A percentile compares a stretch with the other conserved stretches of the same genome.
Conservation (phyloP, 2,329 filamentous ascomycete genomes). For the Byssoonygena ceratinophila region DNA sequence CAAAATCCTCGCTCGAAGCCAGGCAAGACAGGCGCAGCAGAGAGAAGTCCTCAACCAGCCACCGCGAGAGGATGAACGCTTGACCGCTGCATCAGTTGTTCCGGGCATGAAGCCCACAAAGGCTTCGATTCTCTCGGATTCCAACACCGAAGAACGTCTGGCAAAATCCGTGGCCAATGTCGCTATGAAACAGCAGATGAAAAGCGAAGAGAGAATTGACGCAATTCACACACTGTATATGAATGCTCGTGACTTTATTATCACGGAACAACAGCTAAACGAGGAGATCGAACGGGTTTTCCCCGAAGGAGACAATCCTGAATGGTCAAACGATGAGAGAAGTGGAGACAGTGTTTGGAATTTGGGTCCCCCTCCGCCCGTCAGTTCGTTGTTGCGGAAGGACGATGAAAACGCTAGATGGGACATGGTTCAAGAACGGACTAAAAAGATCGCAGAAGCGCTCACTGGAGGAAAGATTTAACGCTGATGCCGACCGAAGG, state of each 20-base stretch:
- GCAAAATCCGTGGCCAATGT: slow-evolving; percentile 36
- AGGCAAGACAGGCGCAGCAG: slow-evolving; percentile 41
- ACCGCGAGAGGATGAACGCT: slow-evolving; percentile 62
- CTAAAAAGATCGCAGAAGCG: slow-evolving; percentile 55
- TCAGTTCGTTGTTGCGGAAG: slow-evolving; percentile 25
- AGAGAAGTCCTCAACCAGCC: slow-evolving; percentile 49
- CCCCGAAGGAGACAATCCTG: slow-evolving; percentile 45
- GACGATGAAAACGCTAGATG: slow-evolving; percentile 28
- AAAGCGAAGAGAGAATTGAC: slow-evolving; percentile 53
- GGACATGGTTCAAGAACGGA: slow-evolving; percentile 45
- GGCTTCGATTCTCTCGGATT: slow-evolving; percentile 50
- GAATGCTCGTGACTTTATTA: slow-evolving; percentile 77
- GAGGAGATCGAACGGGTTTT: slow-evolving; percentile 67
- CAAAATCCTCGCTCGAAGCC: slow-evolving; percentile 34
- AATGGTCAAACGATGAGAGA: slow-evolving; percentile 34
- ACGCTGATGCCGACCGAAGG: background rate
- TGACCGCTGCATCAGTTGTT: slow-evolving; percentile 60
- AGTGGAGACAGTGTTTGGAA: slow-evolving; percentile 45
- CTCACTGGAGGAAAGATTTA: slow-evolving; percentile 53
- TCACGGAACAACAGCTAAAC: slow-evolving; percentile 65
- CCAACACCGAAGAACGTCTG: slow-evolving; percentile 47
- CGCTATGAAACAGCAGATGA: slow-evolving; percentile 39
- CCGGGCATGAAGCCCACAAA: slow-evolving; percentile 41
- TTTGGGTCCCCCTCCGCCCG: slow-evolving; percentile 36
- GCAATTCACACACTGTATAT: slow-evolving; percentile 81